Base-by-base conservation (phyloP, 148 eudicot species). In the Vaccinium macrocarpon region DNA sequence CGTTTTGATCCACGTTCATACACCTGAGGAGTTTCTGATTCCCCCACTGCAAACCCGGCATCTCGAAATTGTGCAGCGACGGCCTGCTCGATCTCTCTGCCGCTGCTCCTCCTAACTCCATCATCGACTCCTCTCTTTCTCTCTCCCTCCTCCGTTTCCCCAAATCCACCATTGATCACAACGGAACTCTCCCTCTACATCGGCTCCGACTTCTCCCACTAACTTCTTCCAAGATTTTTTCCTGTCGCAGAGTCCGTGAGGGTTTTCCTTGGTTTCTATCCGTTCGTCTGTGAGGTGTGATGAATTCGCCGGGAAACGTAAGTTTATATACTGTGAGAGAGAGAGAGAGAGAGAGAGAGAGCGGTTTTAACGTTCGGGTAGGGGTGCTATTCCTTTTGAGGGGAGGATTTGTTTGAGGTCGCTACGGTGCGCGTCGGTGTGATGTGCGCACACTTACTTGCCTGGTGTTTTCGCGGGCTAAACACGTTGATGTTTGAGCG, bases 1-100 rank as follows among this genome's bases (percentile, higher is more conserved):
- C 88, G 75, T 71, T 27, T 81, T 74, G 18, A 80, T 85, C 80
- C 80, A 84, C 88, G 85, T 84, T 91, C 93, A 86, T 87, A 61
- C 89, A 81, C 32, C 88, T 78, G 62, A 88, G 85, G 12, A 84
- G 82, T 50, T 82, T 86, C 88, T 91, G 93, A 13, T 85, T 80
- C 5, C 96, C 98, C 98, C 98, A 95, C 84, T 88, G 84, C 55
- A 93, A 84, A 42, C 89, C 83, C 6, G 92, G 91, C 50, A 90
- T 77, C 29, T 91, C 83, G 91, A 95, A 95, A 81, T 91, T 91
- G 85, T 91, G 92, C 70, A 91, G 84, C 64, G 88, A 68, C 73
- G 73, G 88, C 87, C 91, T 86, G 86, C 91, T 87, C 23, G 93
- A 87, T 92, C 94, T 88, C 81, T 91, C 89, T 8, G 89, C 73